phyloP scores from a whole-genome alignment of 306 rosid species.

The Prunus kanzakura region DNA sequence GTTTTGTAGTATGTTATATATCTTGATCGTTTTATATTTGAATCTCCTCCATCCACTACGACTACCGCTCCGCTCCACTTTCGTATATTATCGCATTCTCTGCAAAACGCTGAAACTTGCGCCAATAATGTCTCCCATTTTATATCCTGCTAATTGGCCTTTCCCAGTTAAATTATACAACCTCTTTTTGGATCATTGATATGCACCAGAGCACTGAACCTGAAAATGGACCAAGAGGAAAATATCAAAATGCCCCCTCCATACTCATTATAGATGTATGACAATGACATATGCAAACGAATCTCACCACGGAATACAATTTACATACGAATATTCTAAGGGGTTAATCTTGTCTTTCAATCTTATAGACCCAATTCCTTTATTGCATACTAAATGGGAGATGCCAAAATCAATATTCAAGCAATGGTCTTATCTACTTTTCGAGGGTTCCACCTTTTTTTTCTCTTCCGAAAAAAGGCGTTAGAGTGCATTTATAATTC shows the following conservation, averaged over 20 bases:
- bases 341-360: conserved; percentile 10
- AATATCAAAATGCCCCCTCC: not conserved
- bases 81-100: not conserved
- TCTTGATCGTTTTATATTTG: conserved; percentile 1
- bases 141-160: not conserved
- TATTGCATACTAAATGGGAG: not conserved
- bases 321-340: not conserved
- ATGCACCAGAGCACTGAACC: not conserved
- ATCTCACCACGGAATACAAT: not conserved
- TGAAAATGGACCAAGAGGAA: not conserved
- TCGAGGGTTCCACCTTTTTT: not conserved
- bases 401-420: conserved; percentile 5
- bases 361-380: not conserved
- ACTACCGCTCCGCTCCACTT: not conserved
- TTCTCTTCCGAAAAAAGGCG: too few species aligned
- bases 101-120: conserved; percentile 3
- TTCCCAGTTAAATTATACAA: too few species aligned
- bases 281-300: not conserved
- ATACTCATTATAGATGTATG: not conserved
- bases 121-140: conserved; percentile 1
- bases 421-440: not conserved
- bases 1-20: conserved; percentile 4
- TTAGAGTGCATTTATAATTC: too few species aligned
- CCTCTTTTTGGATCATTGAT: not conserved
- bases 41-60: not conserved